A percentile compares a stretch with the other conserved stretches of the same genome.
Evolutionary conservation across 2,329 filamentous ascomycete species (phyloP).

Genomic region (Chrysoporthe austroafricana): DNA sequence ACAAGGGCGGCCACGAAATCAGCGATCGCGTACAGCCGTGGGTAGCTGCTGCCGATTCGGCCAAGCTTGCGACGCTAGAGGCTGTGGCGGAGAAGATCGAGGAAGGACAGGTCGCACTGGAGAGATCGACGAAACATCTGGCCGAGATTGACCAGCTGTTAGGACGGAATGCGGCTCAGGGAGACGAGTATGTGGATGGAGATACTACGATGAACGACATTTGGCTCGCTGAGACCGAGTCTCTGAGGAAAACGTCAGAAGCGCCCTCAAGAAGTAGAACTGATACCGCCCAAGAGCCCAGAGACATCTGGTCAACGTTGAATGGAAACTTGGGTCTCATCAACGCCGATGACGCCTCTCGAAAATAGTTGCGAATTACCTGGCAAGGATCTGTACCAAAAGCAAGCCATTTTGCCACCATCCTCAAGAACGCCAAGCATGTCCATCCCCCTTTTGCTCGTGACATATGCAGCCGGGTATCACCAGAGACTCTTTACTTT

Average conservation of each 20-base stretch:
- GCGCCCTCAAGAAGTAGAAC: slow-evolving; percentile 33
- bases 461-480: slow-evolving; percentile 2
- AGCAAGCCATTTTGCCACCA: slow-evolving; percentile 19
- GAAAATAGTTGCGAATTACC: slow-evolving; percentile 27
- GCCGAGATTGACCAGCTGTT: slow-evolving; percentile 55
- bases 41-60: slow-evolving; percentile 63
- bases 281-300: slow-evolving; percentile 34
- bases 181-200: slow-evolving; percentile 29
- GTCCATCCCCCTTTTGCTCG: background rate
- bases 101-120: slow-evolving; percentile 58
- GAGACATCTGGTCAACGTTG: slow-evolving; percentile 55
- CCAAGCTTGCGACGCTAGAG: slow-evolving; percentile 63
- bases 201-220: slow-evolving; percentile 34
- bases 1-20: slow-evolving; percentile 44
- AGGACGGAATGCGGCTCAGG: slow-evolving; percentile 39
- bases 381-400: slow-evolving; percentile 10
- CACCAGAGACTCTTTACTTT: background rate
- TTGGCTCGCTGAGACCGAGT: slow-evolving; percentile 43
- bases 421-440: slow-evolving; percentile 33
- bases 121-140: slow-evolving; percentile 54
- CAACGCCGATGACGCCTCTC: slow-evolving; percentile 39
- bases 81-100: slow-evolving; percentile 63
- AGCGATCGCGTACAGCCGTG: slow-evolving; percentile 56
- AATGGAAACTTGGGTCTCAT: slow-evolving; percentile 60
- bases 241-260: slow-evolving; percentile 33